These are phyloP conservation scores for Neurospora sp. DNA, from an alignment of 495 filamentous ascomycete genomes.

Conservation along the genomic window DNA sequence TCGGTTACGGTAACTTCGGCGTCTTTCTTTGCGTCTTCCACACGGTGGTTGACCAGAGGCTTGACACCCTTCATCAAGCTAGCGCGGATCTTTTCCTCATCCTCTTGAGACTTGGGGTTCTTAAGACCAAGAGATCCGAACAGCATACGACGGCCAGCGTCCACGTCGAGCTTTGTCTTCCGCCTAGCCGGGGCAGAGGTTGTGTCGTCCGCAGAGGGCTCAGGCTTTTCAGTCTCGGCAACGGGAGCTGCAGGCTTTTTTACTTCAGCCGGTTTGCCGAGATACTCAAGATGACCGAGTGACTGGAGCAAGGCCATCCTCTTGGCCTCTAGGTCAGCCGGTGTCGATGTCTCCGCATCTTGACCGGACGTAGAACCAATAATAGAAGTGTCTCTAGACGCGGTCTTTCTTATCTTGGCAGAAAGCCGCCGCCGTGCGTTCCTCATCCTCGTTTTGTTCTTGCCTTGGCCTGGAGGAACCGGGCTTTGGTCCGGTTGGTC, in stretches of 20 bases:
- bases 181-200: conserved; percentile 5
- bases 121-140: conserved; percentile 65
- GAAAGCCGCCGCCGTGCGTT: conserved; percentile 31
- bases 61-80: conserved; percentile 39
- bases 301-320: conserved; percentile 6
- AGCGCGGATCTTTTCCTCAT: conserved; percentile 51
- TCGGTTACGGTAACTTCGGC: conserved; percentile 3
- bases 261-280: background rate
- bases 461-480: conserved; percentile 25
- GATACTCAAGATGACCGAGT: background rate
- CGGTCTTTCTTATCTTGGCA: conserved; percentile 14
- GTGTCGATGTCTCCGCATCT: background rate
- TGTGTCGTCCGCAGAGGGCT: background rate
- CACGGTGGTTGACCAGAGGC: conserved; percentile 15
- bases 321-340: conserved; percentile 3
- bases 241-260: background rate
- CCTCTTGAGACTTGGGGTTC: conserved; percentile 55
- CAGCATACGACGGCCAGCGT: conserved; percentile 54
- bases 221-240: background rate
- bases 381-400: background rate
- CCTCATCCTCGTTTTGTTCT: conserved; percentile 26
- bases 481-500: conserved; percentile 9
- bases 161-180: conserved; percentile 45
- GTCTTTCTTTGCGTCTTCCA: background rate
- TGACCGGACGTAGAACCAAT: background rate